Evolutionary conservation across 441 rosid species (phyloP), one percentile per base, ranked within the genome.

Genomic region (Theobroma grandiflorum): DNA sequence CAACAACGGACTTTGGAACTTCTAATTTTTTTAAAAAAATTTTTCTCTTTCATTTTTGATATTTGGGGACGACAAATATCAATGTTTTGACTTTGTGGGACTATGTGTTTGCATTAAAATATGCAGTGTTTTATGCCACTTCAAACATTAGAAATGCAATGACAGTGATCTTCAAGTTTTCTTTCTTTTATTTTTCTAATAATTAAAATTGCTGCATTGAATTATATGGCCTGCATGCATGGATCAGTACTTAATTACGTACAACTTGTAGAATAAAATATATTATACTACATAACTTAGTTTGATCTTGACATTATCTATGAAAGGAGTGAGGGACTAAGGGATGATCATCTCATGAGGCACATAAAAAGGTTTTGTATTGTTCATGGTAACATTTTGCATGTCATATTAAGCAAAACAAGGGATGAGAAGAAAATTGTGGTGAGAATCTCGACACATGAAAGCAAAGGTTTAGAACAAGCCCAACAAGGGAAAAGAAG

Each of bases 1-100:
- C 83, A 80, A 84, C 86, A 86, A 87, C 91, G 94, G 88, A 84
- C 82, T 80, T 68, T 71, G 22, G 63, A 26, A 43, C 52, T 59
- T 52, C 5, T 38, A 10, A 9, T 42, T 67, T 70, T 26, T 1
- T 8, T 22, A 0, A 5, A 42, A 4, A 5, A n/a, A 20, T 37
- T 8, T 33, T 2, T 10, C 40, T 33, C 20, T 26, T 40, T 74
- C 65, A 20, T 42, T 55, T 74, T 72, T 72, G 6, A 8, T 72
- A 35, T 71, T 58, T 42, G 71, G 53, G 74, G 70, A 78, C 77
- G 64, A 73, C 80, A 79, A 59, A 31, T 37, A 74, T 77, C 79
- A 63, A 82, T 72, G 71, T 70, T 80, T 87, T 82, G 85, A 82
- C 86, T 75, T 45, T 81, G 45, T 74, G 74, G 86, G 62, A 50